These are phyloP conservation scores for Nicotiana attenuata DNA, from an alignment of 257 asterid genomes.

Conservation along the genomic window DNA sequence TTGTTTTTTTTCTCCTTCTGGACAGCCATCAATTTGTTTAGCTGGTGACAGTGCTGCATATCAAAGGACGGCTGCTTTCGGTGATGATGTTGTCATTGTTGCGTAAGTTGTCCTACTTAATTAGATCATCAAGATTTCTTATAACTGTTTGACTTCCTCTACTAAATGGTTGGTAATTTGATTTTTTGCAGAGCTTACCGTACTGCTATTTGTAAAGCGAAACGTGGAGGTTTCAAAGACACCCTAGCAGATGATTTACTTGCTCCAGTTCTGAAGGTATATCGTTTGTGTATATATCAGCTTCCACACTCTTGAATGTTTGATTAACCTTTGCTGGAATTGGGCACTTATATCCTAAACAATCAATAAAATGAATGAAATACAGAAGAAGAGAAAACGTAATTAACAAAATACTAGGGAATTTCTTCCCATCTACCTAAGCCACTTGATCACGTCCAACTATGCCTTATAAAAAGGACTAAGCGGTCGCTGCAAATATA, in stretches of 20 bases:
- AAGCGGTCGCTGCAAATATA: too few relatives aligned
- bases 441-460: too few relatives aligned
- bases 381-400: neutral
- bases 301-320: neutral
- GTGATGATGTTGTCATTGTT: slow-evolving; percentile 82
- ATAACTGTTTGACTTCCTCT: neutral
- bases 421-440: neutral
- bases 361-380: neutral
- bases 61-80: slow-evolving; percentile 49
- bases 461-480: too few relatives aligned
- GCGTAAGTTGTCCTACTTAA: slow-evolving; percentile 56
- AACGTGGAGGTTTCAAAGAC: slow-evolving; percentile 86
- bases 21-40: slow-evolving; percentile 51
- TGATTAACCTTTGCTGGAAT: neutral
- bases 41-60: slow-evolving; percentile 47
- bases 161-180: neutral
- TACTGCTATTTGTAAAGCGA: slow-evolving; percentile 81
- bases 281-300: neutral
- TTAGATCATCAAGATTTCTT: neutral
- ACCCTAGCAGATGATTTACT: slow-evolving; percentile 88
- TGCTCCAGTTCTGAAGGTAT: slow-evolving; percentile 82
- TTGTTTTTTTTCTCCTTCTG: slow-evolving; percentile 9
- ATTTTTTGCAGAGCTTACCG: slow-evolving; percentile 58
- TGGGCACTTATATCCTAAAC: neutral
- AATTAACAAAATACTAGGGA: neutral